Evolutionary conservation across 2,329 filamentous ascomycete species (phyloP).

Genomic region (Fusarium abutilonis): DNA sequence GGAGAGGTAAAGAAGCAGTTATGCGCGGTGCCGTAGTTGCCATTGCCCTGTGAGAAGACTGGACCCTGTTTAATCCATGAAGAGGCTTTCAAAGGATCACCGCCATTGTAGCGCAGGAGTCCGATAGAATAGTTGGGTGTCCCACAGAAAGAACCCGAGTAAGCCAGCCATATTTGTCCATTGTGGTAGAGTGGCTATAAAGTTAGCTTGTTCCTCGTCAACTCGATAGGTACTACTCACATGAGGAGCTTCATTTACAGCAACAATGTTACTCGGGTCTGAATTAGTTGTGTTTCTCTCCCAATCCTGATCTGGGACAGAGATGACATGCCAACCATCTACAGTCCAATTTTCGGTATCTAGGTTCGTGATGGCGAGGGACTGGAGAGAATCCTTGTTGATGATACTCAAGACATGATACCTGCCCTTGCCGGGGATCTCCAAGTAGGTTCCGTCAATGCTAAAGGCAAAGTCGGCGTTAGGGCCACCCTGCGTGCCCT

Average conservation of each 20-base stretch:
- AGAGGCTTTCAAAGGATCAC: constrained; percentile 55
- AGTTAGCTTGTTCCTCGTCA: neutral
- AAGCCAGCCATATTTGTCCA: constrained; percentile 61
- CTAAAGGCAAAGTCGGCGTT: constrained; percentile 19
- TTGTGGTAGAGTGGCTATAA: constrained; percentile 57
- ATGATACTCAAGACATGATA: constrained; percentile 22
- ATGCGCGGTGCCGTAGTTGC: constrained; percentile 65
- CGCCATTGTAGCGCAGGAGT: constrained; percentile 61
- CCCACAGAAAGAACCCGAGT: constrained; percentile 65
- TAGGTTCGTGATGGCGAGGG: constrained; percentile 15
- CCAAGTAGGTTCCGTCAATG: constrained; percentile 24
- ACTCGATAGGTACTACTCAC: neutral
- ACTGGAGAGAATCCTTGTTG: constrained; percentile 13
- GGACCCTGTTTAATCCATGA: constrained; percentile 63
- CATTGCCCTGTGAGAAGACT: constrained; percentile 61
- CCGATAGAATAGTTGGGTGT: constrained; percentile 62
- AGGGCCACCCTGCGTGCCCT: constrained; percentile 4
- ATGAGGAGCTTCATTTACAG: constrained; percentile 14
- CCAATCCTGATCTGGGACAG: constrained; percentile 19
- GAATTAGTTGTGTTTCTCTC: constrained; percentile 24
- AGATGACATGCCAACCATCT: constrained; percentile 23
- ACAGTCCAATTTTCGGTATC: constrained; percentile 22
- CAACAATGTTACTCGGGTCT: neutral
- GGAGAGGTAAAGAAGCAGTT: constrained; percentile 67
- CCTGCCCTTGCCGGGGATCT: constrained; percentile 11